Conservation (phyloP, 257 asterid genomes). For the Eustoma russellianum region DNA sequence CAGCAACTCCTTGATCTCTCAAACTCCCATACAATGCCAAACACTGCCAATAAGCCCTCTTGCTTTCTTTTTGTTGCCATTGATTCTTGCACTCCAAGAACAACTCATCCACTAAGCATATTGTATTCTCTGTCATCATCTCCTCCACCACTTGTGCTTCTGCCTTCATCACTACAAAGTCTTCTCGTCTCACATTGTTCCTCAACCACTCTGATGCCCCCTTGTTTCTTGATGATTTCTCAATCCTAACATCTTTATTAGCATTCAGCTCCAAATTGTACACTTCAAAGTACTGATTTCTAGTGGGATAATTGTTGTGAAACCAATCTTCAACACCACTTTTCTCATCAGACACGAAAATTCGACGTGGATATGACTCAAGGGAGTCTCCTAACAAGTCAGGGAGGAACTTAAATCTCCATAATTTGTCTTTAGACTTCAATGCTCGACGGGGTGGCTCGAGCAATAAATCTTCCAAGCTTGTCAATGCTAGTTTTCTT, state of each 20-base stretch:
- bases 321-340: conserved; percentile 45
- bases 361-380: conserved; percentile 45
- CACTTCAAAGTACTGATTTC: conserved; percentile 49
- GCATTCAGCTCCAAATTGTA: conserved; percentile 18
- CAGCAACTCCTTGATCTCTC: conserved; percentile 52
- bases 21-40: conserved; percentile 46
- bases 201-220: conserved; percentile 31
- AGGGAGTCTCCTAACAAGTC: conserved; percentile 50
- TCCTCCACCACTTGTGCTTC: conserved; percentile 49
- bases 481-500: conserved; percentile 34
- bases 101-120: conserved; percentile 15
- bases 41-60: conserved; percentile 55
- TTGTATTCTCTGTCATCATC: conserved; percentile 33
- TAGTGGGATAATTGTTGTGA: conserved; percentile 47
- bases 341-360: conserved; percentile 52
- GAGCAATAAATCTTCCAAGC: conserved; percentile 38
- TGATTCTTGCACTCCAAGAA: conserved; percentile 8
- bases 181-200: conserved; percentile 31
- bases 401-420: conserved; percentile 52
- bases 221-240: conserved; percentile 4
- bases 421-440: conserved; percentile 8
- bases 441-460: conserved; percentile 22
- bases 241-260: neutral
- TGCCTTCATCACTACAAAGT: conserved; percentile 61
- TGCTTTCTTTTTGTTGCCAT: conserved; percentile 15